These are phyloP conservation scores for Claviceps spartinae DNA, from an alignment of 2,329 filamentous ascomycete genomes.

Conservation along the genomic window DNA sequence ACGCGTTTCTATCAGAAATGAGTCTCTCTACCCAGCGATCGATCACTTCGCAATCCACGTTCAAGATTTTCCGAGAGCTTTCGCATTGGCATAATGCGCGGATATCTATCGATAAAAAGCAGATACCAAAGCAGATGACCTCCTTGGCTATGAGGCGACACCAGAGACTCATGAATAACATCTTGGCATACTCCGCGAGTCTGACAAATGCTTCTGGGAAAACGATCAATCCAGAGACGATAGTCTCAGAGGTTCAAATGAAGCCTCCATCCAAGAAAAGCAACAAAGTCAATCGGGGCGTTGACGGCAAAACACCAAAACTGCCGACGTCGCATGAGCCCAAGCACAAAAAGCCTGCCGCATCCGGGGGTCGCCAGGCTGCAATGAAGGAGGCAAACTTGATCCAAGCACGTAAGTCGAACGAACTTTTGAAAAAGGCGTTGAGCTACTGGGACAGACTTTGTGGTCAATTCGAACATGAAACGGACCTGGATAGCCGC, in stretches of 20 bases:
- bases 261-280: not conserved
- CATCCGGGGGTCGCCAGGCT: conserved; percentile 21
- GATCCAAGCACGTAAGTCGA: conserved; percentile 20
- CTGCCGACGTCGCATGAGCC: not conserved
- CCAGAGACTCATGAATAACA: not conserved
- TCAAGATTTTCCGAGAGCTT: not conserved
- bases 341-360: not conserved
- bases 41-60: not conserved
- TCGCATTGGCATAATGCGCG: not conserved
- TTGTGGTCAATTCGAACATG: conserved; percentile 31
- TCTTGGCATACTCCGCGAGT: not conserved
- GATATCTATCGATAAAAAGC: not conserved
- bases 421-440: conserved; percentile 1
- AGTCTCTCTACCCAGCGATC: not conserved
- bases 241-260: not conserved
- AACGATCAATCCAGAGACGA: not conserved
- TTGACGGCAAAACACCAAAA: not conserved
- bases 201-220: not conserved
- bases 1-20: not conserved
- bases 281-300: not conserved
- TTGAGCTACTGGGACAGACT: conserved; percentile 6
- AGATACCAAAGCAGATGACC: not conserved
- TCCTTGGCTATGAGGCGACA: not conserved
- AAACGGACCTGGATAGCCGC: conserved; percentile 25
- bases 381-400: conserved; percentile 21